Evolutionary conservation across 2,329 filamentous ascomycete species (phyloP), one percentile per base, ranked within the genome.

Genomic region (Pseudopyricularia javanii): DNA sequence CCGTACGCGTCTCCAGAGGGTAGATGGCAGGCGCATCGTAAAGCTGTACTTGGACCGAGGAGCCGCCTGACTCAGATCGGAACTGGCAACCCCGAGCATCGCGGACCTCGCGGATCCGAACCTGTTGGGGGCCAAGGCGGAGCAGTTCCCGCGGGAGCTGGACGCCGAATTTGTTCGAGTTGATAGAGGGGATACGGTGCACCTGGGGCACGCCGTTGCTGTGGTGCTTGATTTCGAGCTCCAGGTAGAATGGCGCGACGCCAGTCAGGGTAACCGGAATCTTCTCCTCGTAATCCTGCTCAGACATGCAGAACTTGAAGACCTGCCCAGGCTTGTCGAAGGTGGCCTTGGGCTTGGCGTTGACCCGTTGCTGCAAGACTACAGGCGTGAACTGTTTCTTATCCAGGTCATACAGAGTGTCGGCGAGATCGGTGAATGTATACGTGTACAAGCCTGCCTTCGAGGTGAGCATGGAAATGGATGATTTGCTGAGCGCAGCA

Each of bases 1-100:
- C 88, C 15, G 77, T 77, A 56, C 87, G 83, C 24, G 86, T 83
- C 63, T 97, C 91, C 34, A 95, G 76, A 3, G 91, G 83, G 54
- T 91, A 88, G 60, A 97, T 95, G 7, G 87, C 87, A 1, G 93
- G 93, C 1, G 93, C 88, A 61, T 97, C 90, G 61, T 91, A 95
- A 7, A 98, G 87, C 55, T 91, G 86, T 49, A 98, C 87, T 62
- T 94, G 86, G 15, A 98, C 88, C 8, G 87, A 82, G 0, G 88
- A 86, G 12, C 52, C 20, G 30, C 35, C 33, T 5, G 22, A 49
- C 15, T 52, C 50, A 15, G 33, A 33, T 15, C 50, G 37, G 37
- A 43, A 52, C 64, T 91, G 86, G 67, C 93, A 98, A 54, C 91
- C 90, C 51, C 86, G 82, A 5, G 85, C 81, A 66, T 98, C 93